Evolutionary conservation across 2,329 filamentous ascomycete genomes (phyloP), one percentile per base, ranked within the genome.

Genomic region (Emericellopsis atlantica): DNA sequence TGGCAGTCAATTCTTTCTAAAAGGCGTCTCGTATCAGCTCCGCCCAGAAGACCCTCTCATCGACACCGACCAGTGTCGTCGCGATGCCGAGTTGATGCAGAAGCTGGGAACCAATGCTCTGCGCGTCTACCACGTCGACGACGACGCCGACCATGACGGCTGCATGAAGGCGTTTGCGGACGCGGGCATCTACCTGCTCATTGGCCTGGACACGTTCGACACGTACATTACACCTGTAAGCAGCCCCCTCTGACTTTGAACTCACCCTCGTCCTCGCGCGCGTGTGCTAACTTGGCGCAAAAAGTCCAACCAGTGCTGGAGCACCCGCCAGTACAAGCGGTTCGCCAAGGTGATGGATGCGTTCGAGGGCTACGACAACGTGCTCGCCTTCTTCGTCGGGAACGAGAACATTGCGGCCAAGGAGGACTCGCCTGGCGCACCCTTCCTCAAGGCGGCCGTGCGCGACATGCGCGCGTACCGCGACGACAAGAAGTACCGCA

Each of bases 51-150:
- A 95, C 55, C 88, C 87, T 38, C 74, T 94, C 46, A 64, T 84
- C 49, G 74, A 92, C 56, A 72, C 74, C 33, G 74, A 74, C 37
- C 88, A 94, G 65, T 93, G 86, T 66, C 60, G 71, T 51, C 76
- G 78, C 49, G 88, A 95, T 64, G 80, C 81, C 34, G 57, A 66
- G 14, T 69, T 89, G 54, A 93, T 94, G 84, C 73, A 84, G 58
- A 76, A 79, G 15, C 67, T 95, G 41, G 86, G 85, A 46, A 76
- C 83, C 56, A 94, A 94, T 58, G 72, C 82, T 24, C 87, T 94
- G 53, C 84, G 88, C 43, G 83, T 92, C 44, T 95, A 95, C 61
- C 86, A 94, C 54, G 85, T 95, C 45, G 81, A 93, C 51, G 65
- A 84, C 2, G 58, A 62, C 3, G 76, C 65, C 26, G 67, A 90